Conservation (phyloP, 2,329 filamentous ascomycete species). For the Pseudogymnoascus sp. region DNA sequence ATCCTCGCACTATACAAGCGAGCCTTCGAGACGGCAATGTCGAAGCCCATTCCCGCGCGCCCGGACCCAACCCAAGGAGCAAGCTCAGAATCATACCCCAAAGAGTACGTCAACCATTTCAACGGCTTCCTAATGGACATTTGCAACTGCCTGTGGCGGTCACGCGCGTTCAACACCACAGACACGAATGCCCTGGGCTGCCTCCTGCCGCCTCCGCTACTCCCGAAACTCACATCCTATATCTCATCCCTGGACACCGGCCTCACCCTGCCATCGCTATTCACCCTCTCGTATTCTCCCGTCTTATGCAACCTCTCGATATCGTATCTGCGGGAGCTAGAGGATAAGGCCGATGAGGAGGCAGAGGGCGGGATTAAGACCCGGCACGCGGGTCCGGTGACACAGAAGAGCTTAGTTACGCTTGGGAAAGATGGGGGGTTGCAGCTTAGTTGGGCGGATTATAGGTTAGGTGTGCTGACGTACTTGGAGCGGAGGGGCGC, state of each 20-base stretch:
- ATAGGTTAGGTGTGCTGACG: slow-evolving; percentile 61
- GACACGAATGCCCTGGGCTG: slow-evolving; percentile 55
- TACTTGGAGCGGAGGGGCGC: slow-evolving; percentile 58
- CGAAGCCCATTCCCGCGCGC: slow-evolving; percentile 26
- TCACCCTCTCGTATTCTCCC: slow-evolving; percentile 52
- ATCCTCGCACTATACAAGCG: slow-evolving; percentile 66
- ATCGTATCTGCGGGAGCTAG: slow-evolving; percentile 44
- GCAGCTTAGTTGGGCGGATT: slow-evolving; percentile 62
- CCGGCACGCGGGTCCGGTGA: slow-evolving; percentile 61
- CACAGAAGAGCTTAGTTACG: slow-evolving; percentile 54
- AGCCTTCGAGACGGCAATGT: slow-evolving; percentile 59
- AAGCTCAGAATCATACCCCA: slow-evolving; percentile 39
- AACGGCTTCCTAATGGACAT: slow-evolving; percentile 83
- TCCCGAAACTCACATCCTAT: slow-evolving; percentile 41
- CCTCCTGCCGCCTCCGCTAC: slow-evolving; percentile 34
- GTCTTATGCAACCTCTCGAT: slow-evolving; percentile 48
- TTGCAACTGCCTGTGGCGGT: slow-evolving; percentile 75
- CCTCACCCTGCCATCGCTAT: slow-evolving; percentile 40
- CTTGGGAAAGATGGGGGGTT: slow-evolving; percentile 59
- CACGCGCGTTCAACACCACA: slow-evolving; percentile 56
- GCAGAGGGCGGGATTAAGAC: slow-evolving; percentile 33
- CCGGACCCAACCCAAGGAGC: slow-evolving; percentile 25
- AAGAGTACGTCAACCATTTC: slow-evolving; percentile 57
- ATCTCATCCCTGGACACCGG: slow-evolving; percentile 39
- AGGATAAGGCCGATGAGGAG: slow-evolving; percentile 47